Evolutionary conservation across 169 alveolate genomes (phyloP).

Genomic region (Eimeria necatrix): DNA sequence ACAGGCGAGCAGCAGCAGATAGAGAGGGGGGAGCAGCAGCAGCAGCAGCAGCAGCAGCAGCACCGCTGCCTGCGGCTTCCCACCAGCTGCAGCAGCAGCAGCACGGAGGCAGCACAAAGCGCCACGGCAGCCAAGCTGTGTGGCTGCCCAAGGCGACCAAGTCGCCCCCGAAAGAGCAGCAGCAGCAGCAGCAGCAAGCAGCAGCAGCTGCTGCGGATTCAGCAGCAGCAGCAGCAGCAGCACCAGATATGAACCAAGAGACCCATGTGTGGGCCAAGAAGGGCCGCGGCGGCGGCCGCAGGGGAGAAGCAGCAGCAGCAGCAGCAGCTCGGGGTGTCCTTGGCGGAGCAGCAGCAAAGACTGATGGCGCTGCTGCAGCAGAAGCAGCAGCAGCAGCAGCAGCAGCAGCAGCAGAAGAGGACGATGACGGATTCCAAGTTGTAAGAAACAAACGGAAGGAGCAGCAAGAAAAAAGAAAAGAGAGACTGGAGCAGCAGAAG

Average conservation of each 20-base stretch:
- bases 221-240: not conserved
- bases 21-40: constrained; percentile 14
- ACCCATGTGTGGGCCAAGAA: constrained; percentile 56
- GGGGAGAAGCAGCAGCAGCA: constrained; percentile 29
- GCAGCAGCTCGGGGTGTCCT: constrained; percentile 18
- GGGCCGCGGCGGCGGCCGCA: constrained; percentile 30
- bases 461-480: constrained; percentile 69
- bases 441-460: constrained; percentile 61
- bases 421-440: constrained; percentile 76
- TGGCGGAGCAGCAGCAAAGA: not conserved
- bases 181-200: constrained; percentile 46
- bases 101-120: constrained; percentile 10
- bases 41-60: constrained; percentile 11
- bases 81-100: constrained; percentile 26
- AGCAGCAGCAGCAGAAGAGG: constrained; percentile 51
- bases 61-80: not conserved
- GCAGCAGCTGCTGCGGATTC: not conserved
- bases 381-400: not conserved
- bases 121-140: constrained; percentile 32
- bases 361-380: not conserved
- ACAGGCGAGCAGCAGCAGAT: constrained; percentile 24
- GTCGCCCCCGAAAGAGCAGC: constrained; percentile 18
- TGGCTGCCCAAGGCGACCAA: constrained; percentile 29
- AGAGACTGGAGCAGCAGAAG: constrained; percentile 57
- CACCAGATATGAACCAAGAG: constrained; percentile 32